Evolutionary conservation across 2,329 filamentous ascomycete species (phyloP), one percentile per base, ranked within the genome.

Genomic region (Ustulina deusta): DNA sequence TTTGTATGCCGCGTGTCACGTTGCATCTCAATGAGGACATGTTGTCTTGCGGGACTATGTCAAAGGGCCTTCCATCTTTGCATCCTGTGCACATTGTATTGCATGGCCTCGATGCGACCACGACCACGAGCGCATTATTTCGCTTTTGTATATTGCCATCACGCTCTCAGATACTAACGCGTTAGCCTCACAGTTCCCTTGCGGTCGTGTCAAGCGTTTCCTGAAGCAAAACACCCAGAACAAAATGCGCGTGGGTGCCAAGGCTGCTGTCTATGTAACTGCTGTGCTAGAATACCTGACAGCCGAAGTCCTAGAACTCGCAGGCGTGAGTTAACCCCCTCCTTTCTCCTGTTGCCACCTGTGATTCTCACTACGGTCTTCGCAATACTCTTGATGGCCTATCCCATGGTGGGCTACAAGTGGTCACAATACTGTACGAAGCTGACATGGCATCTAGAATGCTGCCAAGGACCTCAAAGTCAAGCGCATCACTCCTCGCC

Each of bases 151-250:
- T 61, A 13, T n/a, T 27, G 51, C 17, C 27, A 27, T 57, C 13
- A 58, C 25, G 11, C 6, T 32, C 17, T 13, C 38, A 7, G 13
- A 64, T 66, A 61, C 74, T 76, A 70, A 76, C 59, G 52, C 13
- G 29, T 32, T 63, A 34, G 38, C 17, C 63, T 68, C 73, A 67
- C 80, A 99, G 96, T 99, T 99, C 82, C 96, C 96, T 70, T 99
- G 96, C 81, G 96, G 96, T 84, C 96, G 96, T 91, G 96, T 99
- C 83, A 99, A 99, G 92, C 94, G 96, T 85, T 98, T 98, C 86
- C 87, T 99, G 80, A 97, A 98, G 89, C 94, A 93, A 83, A 97
- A 97, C 85, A 98, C 96, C 57, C 96, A 98, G 81, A 97, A 97
- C 85, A 98, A 98, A 87, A 98, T 97, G 93, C 95, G 96, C 83